Evolutionary conservation across 2,329 filamentous ascomycete genomes (phyloP).

Genomic region (Aspergillus caelatus): DNA sequence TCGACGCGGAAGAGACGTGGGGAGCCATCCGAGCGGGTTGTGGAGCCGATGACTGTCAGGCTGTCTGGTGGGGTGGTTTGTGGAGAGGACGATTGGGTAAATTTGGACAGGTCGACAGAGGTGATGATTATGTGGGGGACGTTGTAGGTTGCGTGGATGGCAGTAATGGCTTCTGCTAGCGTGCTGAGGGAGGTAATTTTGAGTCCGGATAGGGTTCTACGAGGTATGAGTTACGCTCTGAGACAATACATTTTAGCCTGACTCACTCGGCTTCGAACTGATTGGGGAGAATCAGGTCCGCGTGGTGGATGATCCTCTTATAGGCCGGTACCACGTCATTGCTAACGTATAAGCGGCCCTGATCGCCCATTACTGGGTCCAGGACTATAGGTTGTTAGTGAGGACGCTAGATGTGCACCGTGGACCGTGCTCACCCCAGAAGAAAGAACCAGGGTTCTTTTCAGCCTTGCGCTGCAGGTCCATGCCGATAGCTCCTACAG

Average conservation of each 20-base stretch:
- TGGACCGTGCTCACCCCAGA: conserved; percentile 66
- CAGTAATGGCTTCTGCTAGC: conserved; percentile 73
- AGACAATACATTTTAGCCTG: too few species aligned
- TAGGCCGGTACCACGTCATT: conserved; percentile 92
- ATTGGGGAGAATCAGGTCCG: conserved; percentile 92
- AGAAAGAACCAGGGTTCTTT: conserved; percentile 73
- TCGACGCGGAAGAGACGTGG: conserved; percentile 87
- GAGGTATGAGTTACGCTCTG: neutral
- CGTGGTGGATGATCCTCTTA: conserved; percentile 74
- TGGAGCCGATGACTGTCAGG: conserved; percentile 77
- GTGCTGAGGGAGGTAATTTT: conserved; percentile 76
- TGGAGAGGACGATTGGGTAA: conserved; percentile 47
- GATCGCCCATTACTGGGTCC: conserved; percentile 98
- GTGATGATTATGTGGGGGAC: conserved; percentile 93
- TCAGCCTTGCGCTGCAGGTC: conserved; percentile 72
- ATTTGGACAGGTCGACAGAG: conserved; percentile 69
- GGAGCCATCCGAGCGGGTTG: conserved; percentile 61
- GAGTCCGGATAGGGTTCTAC: conserved; percentile 78
- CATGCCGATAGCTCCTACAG: conserved; percentile 79
- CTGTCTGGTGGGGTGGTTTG: conserved; percentile 42
- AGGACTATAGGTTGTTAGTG: conserved; percentile 60
- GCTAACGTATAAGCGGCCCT: conserved; percentile 86
- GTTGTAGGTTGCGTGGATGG: conserved; percentile 73
- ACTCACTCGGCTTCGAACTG: conserved; percentile 94
- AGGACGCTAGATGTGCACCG: neutral